Evolutionary conservation across 495 filamentous ascomycete species (phyloP), one percentile per base, ranked within the genome.

Genomic region (Hypoxylon trugodes): DNA sequence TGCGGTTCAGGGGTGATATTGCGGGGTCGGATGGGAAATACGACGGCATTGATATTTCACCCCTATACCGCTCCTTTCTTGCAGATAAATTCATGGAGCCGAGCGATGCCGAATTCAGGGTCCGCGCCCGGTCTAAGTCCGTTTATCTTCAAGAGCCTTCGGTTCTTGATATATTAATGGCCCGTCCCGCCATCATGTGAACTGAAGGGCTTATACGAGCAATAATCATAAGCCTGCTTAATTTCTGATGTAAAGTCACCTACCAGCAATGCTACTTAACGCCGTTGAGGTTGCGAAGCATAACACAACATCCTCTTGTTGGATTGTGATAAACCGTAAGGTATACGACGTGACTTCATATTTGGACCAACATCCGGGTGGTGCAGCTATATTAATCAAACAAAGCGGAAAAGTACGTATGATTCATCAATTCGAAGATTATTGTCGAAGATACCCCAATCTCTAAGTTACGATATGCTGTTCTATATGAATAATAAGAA

Each of bases 341-440:
- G 87, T 86, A 57, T 92, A 90, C 74, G 89, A 92, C 66, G 86
- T 90, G 53, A 87, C 87, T 2, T 83, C 86, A 40, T 90, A 91
- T 65, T 74, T 90, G 36, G 81, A 86, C 73, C 85, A 86, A 62
- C 89, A 92, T 65, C 88, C 88, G 12, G 88, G 88, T 50, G 89
- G 89, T 45, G 77, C 80, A 21, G 84, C 88, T 21, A 85, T 89
- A 37, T 84, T 91, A 38, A 74, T 87, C 24, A 88, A 86, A 69
- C 82, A 87, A 58, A 86, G 87, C 15, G 88, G 88, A 63, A 45
- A 40, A 33, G 69, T 70, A 59, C 30, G 69, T 48, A 13, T n/a
- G 30, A 19, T 16, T 32, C 33, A 33, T 18, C 32, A 22, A 18
- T 19, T 8, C 16, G 1, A 40, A 40, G n/a, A n/a, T 10, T 2